Base-by-base conservation (phyloP, 495 filamentous ascomycete species). In the Trichoderma reesei region DNA sequence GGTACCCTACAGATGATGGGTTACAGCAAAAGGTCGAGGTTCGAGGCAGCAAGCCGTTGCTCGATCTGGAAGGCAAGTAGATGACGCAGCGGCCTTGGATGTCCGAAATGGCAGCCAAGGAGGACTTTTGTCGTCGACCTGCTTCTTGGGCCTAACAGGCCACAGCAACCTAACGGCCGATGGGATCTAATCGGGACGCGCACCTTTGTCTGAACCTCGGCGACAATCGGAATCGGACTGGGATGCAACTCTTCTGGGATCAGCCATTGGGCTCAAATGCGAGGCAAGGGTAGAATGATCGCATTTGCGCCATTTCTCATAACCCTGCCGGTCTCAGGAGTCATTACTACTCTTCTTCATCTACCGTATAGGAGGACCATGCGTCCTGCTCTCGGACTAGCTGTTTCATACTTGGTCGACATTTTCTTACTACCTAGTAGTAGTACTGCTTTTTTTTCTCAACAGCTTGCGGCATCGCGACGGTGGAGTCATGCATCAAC, bases 101-200 rank as follows among this genome's bases (percentile, higher is more conserved):
- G 11, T 56, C 51, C 51, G 51, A 56, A 56, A 56, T 26, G 51
- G 31, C 20, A 56, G 51, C 44, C 44, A n/a, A n/a, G n/a, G n/a
- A 7, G 3, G 5, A 18, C 16, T 8, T n/a, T n/a, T 2, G 44
- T 48, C 5, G 16, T 5, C 44, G 44, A 48, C 44, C 44, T 56
- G 31, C 51, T 56, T 31, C 10, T 56, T 56, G 20, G 11, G 20
- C 26, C 13, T 34, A 13, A 0, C 51, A 56, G 51, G 26, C 20
- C 8, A 5, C 3, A 10, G 31, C 11, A 10, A 39, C 37, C 37
- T 39, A 39, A 5, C 37, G 37, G 37, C 37, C 10, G 10, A 39
- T 39, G 37, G 37, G 37, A 31, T n/a, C 26, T 34, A 33, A 31
- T 31, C 26, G 18, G 18, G 31, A 4, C 51, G 13, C 8, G 5